Base-by-base conservation (phyloP, 2,329 filamentous ascomycete genomes). In the Ophidiomyces ophidiicola region DNA sequence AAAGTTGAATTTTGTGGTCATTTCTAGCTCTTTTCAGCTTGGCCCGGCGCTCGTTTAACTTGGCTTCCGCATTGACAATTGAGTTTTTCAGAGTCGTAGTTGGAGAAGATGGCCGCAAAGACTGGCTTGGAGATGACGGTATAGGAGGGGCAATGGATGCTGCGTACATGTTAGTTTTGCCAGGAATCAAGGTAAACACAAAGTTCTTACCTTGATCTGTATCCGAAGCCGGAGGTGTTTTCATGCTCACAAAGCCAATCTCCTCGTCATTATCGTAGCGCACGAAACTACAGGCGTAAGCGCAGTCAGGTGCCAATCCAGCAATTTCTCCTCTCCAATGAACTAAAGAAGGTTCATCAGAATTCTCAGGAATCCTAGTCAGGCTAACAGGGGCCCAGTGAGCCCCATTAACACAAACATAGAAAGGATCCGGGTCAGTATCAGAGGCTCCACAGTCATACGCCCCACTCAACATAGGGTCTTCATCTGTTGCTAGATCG, bases 71-170 rank as follows among this genome's bases (percentile, higher is more conserved):
- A 26, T 74, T 72, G 45, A 70, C 62, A 39, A 80, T 76, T 5
- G 76, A 78, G 44, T 78, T 77, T 54, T 71, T 76, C 36, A 80
- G 61, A 1, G 76, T 79, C 11, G 76, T 78, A 10, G 70, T 72
- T 11, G 76, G 76, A 17, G 76, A 79, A 26, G 74, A 74, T 32
- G 76, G 76, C 30, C 74, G 70, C 40, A 78, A 66, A 20, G 71
- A 66, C 45, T 73, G 71, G 44, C 74, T 72, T 34, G 69, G 65
- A 30, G 71, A 63, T 18, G 71, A 63, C 12, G 64, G 56, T 18
- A 64, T 55, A 36, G 60, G 55, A 40, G 55, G 55, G 26, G 66
- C 44, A 44, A 44, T 36, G 32, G 47, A 46, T 42, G 48, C 46
- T 53, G 38, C 36, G 41, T 35, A 33, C 12, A 30, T 32, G 36